Evolutionary conservation across 768 basidiomycete species (phyloP).

Genomic region (Rubroboletus pulcherrimus): DNA sequence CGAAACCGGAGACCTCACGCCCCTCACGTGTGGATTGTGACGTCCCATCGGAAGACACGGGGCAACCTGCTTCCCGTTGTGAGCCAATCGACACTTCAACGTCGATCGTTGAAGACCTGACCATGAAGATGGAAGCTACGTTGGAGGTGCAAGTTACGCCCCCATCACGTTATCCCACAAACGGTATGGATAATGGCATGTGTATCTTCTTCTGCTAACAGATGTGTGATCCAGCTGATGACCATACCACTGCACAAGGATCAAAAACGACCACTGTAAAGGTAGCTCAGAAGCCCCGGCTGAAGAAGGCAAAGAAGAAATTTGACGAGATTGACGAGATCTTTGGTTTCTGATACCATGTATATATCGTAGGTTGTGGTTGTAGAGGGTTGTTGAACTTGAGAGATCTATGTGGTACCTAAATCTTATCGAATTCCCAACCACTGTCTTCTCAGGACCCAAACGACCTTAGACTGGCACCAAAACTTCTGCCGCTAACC

Average conservation of each 20-base stretch:
- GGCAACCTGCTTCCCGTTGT: conserved; percentile 5
- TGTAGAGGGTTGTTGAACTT: neutral
- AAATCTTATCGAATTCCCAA: neutral
- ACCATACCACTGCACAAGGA: neutral
- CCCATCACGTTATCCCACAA: neutral
- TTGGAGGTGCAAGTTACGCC: neutral
- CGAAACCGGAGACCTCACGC: neutral
- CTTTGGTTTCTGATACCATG: conserved; percentile 21
- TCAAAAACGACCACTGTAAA: neutral
- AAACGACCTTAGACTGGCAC: no score
- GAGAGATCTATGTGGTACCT: neutral
- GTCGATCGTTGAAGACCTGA: neutral
- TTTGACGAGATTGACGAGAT: conserved; percentile 27
- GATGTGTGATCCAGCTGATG: neutral
- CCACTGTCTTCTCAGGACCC: neutral
- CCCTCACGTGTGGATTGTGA: neutral
- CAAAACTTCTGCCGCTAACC: neutral
- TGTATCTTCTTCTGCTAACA: neutral
- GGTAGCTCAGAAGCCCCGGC: conserved; percentile 3
- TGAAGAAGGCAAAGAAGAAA: conserved; percentile 19
- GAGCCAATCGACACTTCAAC: neutral
- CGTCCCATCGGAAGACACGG: conserved; percentile 14
- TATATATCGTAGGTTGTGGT: neutral
- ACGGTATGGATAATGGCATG: neutral
- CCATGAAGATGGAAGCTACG: neutral